A percentile compares a stretch with the other conserved stretches of the same genome.
Evolutionary conservation across 495 filamentous ascomycete genomes (phyloP).

Genomic region (Delitschia confertaspora): DNA sequence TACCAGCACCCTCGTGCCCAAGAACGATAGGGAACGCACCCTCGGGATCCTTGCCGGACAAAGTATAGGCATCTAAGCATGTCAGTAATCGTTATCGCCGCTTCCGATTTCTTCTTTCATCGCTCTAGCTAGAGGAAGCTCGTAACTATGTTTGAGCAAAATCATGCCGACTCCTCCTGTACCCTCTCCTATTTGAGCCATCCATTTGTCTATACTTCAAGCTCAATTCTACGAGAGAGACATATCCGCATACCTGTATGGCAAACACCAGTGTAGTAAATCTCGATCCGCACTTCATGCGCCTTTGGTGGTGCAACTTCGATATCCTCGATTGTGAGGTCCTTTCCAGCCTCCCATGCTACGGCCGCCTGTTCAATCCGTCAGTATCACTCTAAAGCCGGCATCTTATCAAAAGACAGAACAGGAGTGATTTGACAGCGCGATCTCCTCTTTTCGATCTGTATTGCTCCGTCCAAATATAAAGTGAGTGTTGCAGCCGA

Average conservation of each 20-base stretch:
- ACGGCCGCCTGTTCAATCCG: slow-evolving; percentile 66
- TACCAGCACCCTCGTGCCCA: slow-evolving; percentile 92
- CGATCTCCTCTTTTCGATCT: neutral
- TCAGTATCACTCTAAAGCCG: slow-evolving; percentile 6
- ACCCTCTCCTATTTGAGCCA: no score
- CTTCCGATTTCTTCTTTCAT: neutral
- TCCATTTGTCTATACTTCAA: no score
- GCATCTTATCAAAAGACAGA: no score
- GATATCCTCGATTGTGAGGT: slow-evolving; percentile 79
- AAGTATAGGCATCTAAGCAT: slow-evolving; percentile 81
- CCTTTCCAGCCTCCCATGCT: slow-evolving; percentile 90
- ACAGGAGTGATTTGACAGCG: no score
- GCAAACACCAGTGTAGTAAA: slow-evolving; percentile 95
- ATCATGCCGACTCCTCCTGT: no score
- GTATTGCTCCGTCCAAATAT: no score
- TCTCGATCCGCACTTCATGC: slow-evolving; percentile 91
- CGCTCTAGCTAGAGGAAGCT: no score
- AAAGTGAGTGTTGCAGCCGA: no score
- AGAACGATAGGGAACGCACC: slow-evolving; percentile 95
- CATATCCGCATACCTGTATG: slow-evolving; percentile 65
- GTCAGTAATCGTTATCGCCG: slow-evolving; percentile 1
- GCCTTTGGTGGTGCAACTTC: slow-evolving; percentile 88
- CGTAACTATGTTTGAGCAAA: no score
- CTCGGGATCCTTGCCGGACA: slow-evolving; percentile 96
- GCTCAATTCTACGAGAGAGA: no score